Base-by-base conservation (phyloP, 352 stramenopile genomes). In the Poterioochromonas sp. region DNA sequence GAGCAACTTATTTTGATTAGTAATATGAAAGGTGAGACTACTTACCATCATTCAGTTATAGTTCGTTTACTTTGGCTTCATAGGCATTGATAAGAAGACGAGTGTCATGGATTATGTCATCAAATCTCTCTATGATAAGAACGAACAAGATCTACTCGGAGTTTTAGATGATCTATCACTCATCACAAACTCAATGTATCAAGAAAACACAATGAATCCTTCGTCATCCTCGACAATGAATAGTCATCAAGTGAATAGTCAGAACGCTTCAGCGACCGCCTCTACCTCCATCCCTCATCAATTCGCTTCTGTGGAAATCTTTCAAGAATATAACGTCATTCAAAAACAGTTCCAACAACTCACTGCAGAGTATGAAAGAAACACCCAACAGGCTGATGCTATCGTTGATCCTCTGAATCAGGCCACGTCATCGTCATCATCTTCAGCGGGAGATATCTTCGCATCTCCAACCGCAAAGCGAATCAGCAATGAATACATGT, bases 21-120 rank as follows among this genome's bases (percentile, higher is more conserved):
- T 22, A 15, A 73, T 43, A 73, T 29, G 63, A 73, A 73, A 49
- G 63, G 53, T 64, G 29, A 64, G 53, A 8, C 11, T 11, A 11
- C 18, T 34, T 35, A 35, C 18, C 18, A 32, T 8, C 29, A 64
- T 64, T 64, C 29, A 3, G 29, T n/a, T 11, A 64, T n/a, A 32
- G 53, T 11, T 64, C 12, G 18, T 64, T 64, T 8, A 11, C 3
- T 64, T 35, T 64, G 3, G 29, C 29, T n/a, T 64, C n/a, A n/a
- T n/a, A 64, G 53, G 8, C 22, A 32, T 73, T 8, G 63, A 73
- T 49, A 29, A 15, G 3, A 43, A 49, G 35, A 73, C 35, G 8
- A 34, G 11, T 29, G 20, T 73, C 5, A 8, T 73, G 35, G 63
- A 73, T 26, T 73, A 51, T 49, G 22, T 49, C 11, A 29, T 73